Evolutionary conservation across 2,329 filamentous ascomycete genomes (phyloP).

Genomic region (Colletotrichum agaves): DNA sequence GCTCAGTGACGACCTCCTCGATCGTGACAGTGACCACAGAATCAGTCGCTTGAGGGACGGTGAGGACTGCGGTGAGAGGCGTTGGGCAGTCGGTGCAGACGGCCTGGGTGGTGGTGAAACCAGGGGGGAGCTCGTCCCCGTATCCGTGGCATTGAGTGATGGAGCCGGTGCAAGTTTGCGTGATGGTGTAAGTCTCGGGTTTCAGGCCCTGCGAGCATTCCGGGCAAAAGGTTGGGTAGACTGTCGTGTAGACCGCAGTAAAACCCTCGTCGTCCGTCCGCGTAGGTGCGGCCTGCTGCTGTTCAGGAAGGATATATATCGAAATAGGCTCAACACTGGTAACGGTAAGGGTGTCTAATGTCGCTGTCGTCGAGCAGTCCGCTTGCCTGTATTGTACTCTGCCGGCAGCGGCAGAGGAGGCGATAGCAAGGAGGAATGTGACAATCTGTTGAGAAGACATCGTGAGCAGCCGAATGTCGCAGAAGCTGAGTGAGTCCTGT

Average conservation of each 20-base stretch:
- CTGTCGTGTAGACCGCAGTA: slow-evolving; percentile 24
- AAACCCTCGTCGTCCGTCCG: slow-evolving; percentile 20
- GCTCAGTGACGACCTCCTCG: slow-evolving; percentile 12
- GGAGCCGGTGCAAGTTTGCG: slow-evolving; percentile 29
- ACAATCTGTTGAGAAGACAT: slow-evolving; percentile 24
- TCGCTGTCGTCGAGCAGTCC: slow-evolving; percentile 25
- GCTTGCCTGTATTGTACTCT: slow-evolving; percentile 24
- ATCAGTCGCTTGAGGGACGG: slow-evolving; percentile 17
- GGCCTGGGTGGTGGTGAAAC: slow-evolving; percentile 30
- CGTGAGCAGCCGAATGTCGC: slow-evolving; percentile 3
- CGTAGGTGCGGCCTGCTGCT: slow-evolving; percentile 3
- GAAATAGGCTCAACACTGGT: slow-evolving; percentile 34
- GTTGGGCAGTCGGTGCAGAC: slow-evolving; percentile 25
- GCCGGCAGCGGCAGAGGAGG: slow-evolving; percentile 18
- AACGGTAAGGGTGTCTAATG: slow-evolving; percentile 29
- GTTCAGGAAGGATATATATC: slow-evolving; percentile 24
- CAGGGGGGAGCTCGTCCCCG: slow-evolving; percentile 19
- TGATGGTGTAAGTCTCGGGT: slow-evolving; percentile 34
- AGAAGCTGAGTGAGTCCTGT: neutral
- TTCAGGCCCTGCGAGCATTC: slow-evolving; percentile 15
- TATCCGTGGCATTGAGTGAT: slow-evolving; percentile 24
- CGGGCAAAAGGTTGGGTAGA: slow-evolving; percentile 32
- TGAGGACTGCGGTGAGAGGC: slow-evolving; percentile 29
- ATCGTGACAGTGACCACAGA: slow-evolving; percentile 19
- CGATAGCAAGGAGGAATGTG: slow-evolving; percentile 25